These are phyloP conservation scores for Aureoboletus auriporus DNA, from an alignment of 768 basidiomycete genomes.

Conservation along the genomic window DNA sequence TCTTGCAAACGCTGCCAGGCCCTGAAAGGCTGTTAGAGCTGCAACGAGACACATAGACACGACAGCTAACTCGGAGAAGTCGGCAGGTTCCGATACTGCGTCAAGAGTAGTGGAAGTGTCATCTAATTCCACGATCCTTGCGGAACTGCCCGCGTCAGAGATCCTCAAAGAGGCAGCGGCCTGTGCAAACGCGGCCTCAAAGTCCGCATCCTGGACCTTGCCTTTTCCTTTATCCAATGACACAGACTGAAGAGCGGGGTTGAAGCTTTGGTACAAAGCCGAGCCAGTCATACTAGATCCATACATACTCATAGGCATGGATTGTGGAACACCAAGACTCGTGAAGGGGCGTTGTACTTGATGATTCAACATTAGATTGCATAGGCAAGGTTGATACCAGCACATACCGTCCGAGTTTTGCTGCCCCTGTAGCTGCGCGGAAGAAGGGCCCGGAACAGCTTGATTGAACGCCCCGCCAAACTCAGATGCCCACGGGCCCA, in stretches of 20 bases:
- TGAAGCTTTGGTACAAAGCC: constrained; percentile 31
- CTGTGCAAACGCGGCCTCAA: constrained; percentile 82
- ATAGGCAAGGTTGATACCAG: neutral
- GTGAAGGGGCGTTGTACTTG: constrained; percentile 38
- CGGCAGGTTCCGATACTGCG: constrained; percentile 35
- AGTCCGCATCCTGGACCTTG: constrained; percentile 72
- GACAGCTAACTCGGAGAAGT: constrained; percentile 54
- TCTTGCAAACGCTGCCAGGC: constrained; percentile 60
- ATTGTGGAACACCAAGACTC: constrained; percentile 32
- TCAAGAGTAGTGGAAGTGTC: constrained; percentile 38
- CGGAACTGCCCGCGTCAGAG: constrained; percentile 37
- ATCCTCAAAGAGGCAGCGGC: constrained; percentile 49
- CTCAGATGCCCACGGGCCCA: constrained; percentile 55
- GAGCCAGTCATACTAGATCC: constrained; percentile 32
- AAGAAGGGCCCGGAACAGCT: constrained; percentile 20
- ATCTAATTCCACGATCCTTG: constrained; percentile 52
- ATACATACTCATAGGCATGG: constrained; percentile 31
- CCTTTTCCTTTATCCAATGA: constrained; percentile 63
- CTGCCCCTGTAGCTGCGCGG: constrained; percentile 28
- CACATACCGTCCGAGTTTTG: constrained; percentile 26
- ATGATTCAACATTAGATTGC: neutral
- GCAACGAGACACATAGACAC: neutral
- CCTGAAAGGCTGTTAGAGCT: constrained; percentile 32
- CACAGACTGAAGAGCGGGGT: constrained; percentile 19
- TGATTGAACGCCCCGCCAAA: constrained; percentile 36